Evolutionary conservation across 257 asterid species (phyloP).

Genomic region (Cynanchum wilfordii): DNA sequence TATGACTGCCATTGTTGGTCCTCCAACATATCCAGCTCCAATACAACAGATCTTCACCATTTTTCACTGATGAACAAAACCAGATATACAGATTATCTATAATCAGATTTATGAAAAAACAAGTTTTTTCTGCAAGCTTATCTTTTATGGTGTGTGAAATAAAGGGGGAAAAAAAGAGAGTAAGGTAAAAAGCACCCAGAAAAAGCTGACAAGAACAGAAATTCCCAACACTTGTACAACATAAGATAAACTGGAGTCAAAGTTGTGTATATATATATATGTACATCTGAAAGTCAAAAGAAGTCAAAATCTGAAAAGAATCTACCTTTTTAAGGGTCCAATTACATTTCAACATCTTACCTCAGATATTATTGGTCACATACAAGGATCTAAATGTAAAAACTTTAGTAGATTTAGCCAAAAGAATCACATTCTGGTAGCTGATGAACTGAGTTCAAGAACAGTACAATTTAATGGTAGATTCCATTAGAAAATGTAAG

Average conservation of each 20-base stretch:
- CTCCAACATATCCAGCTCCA: slow-evolving; percentile 43
- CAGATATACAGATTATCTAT: background rate
- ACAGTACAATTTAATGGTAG: background rate
- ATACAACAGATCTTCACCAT: slow-evolving; percentile 41
- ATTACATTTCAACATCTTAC: background rate
- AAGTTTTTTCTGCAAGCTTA: background rate
- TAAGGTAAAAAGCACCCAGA: background rate
- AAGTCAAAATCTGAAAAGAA: background rate
- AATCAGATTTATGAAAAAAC: background rate
- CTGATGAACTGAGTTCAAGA: too few species aligned
- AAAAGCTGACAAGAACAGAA: background rate
- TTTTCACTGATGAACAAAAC: slow-evolving; percentile 14
- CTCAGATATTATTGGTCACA: background rate
- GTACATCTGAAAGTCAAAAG: background rate
- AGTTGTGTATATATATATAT: background rate
- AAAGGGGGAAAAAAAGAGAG: background rate
- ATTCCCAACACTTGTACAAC: background rate
- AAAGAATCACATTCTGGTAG: background rate
- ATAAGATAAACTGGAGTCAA: background rate
- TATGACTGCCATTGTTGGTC: slow-evolving; percentile 37
- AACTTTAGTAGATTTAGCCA: background rate
- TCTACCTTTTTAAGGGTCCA: background rate
- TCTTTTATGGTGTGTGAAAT: background rate
- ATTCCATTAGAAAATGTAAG: background rate
- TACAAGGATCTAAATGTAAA: background rate